Conservation (phyloP, 805 yeast species). For the Pichia membranifaciens region DNA sequence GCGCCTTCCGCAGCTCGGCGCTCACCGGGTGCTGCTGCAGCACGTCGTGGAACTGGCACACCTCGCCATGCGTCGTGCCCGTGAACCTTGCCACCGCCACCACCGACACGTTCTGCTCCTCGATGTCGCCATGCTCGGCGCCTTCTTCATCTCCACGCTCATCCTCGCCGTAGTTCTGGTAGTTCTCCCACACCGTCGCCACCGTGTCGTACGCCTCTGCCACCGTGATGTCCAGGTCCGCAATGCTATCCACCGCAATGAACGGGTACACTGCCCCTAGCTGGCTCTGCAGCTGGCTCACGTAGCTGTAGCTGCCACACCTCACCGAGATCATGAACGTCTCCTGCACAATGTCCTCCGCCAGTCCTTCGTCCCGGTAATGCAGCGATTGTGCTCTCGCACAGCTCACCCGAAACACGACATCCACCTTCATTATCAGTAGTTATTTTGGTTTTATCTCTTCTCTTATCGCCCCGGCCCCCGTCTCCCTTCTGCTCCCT, state of each 20-base stretch:
- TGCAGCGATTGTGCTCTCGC: neutral
- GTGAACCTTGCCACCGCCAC: neutral
- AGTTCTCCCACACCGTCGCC: neutral
- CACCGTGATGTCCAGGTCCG: slow-evolving; percentile 3
- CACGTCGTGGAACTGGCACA: neutral
- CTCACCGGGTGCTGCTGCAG: neutral
- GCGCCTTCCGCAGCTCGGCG: neutral
- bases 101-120: neutral
- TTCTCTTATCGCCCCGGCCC: too few species aligned
- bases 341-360: slow-evolving; percentile 1
- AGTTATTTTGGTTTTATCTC: too few species aligned
- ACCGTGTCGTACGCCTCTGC: neutral
- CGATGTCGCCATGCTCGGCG: neutral
- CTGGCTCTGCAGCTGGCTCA: neutral
- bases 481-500: neutral
- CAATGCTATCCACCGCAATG: neutral
- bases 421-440: neutral
- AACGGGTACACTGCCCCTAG: neutral
- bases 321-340: neutral
- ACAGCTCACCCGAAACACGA: neutral
- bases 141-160: too few species aligned
- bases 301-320: neutral
- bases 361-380: neutral
- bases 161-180: neutral
- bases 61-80: neutral